A percentile compares a stretch with the other conserved stretches of the same genome.
Conservation (phyloP, 441 rosid species). For the Omphalea diandra region DNA sequence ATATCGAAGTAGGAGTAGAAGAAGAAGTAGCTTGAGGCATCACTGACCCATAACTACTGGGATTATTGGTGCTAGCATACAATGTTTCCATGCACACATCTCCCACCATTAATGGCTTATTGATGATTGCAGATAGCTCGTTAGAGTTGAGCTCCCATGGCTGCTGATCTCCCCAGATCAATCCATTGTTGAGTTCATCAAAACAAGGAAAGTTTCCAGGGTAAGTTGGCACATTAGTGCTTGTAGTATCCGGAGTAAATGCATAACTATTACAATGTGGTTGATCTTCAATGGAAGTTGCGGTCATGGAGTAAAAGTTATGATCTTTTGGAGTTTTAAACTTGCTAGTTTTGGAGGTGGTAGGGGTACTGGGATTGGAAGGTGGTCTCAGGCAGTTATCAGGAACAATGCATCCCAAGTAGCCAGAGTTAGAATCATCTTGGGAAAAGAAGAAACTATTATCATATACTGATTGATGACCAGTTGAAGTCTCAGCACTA, state of each 20-base stretch:
- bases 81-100: conserved; percentile 38
- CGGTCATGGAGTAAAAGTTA: conserved; percentile 18
- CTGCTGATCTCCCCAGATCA: conserved; percentile 30
- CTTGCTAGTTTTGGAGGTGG: conserved; percentile 15
- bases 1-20: conserved; percentile 22
- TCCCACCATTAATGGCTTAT: conserved; percentile 36
- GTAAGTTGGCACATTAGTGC: too few species aligned
- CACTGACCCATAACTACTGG: conserved; percentile 22
- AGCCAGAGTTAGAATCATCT: conserved; percentile 66
- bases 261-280: conserved; percentile 18
- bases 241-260: conserved; percentile 14
- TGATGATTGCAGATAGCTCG: conserved; percentile 60
- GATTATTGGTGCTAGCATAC: conserved; percentile 22
- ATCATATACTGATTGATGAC: conserved; percentile 41
- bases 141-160: conserved; percentile 44
- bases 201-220: conserved; percentile 20
- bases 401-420: conserved; percentile 90
- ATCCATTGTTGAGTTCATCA: conserved; percentile 28
- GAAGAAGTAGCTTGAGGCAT: conserved; percentile 30
- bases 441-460: conserved; percentile 46
- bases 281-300: conserved; percentile 10
- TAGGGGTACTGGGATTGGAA: conserved; percentile 28
- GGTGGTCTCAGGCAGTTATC: conserved; percentile 83
- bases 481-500: conserved; percentile 27
- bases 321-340: conserved; percentile 18